Evolutionary conservation across 2,329 filamentous ascomycete genomes (phyloP).

Genomic region (Aspergillus quadricinctus): DNA sequence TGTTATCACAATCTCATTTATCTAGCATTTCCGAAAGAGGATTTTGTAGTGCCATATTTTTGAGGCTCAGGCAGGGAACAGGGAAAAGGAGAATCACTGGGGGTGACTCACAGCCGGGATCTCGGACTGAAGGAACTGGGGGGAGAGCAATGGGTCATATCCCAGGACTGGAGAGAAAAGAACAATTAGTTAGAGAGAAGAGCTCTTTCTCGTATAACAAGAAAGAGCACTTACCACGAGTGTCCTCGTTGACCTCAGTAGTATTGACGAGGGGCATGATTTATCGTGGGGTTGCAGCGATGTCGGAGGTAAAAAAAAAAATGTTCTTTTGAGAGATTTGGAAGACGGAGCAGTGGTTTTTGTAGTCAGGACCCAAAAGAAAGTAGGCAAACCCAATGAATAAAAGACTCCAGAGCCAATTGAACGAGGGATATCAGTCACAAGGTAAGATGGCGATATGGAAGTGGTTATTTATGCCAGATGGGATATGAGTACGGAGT

Average conservation of each 20-base stretch:
- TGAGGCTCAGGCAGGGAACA: neutral
- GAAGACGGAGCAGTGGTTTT: conserved; percentile 1
- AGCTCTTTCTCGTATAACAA: neutral
- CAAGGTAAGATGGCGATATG: neutral
- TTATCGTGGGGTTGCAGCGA: conserved; percentile 3
- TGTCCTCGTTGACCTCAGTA: conserved; percentile 42
- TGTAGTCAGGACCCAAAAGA: neutral
- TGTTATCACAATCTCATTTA: conserved; percentile 47
- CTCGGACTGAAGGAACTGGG: conserved; percentile 79
- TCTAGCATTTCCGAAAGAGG: neutral
- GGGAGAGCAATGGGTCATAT: conserved; percentile 89
- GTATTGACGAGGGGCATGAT: conserved; percentile 41
- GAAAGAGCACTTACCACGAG: conserved; percentile 34
- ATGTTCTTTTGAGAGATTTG: neutral
- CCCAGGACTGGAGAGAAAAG: conserved; percentile 65
- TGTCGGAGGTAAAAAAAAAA: neutral
- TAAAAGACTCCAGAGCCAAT: neutral
- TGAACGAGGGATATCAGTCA: neutral
- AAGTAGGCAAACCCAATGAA: neutral
- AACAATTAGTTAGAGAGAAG: conserved; percentile 1
- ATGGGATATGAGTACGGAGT: neutral
- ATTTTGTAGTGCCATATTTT: neutral
- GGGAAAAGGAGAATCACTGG: conserved; percentile 65
- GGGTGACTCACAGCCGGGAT: conserved; percentile 64
- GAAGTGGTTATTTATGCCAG: neutral